Evolutionary conservation across 805 yeast species (phyloP).

Genomic region (Yamadazyma paraphyllophila): DNA sequence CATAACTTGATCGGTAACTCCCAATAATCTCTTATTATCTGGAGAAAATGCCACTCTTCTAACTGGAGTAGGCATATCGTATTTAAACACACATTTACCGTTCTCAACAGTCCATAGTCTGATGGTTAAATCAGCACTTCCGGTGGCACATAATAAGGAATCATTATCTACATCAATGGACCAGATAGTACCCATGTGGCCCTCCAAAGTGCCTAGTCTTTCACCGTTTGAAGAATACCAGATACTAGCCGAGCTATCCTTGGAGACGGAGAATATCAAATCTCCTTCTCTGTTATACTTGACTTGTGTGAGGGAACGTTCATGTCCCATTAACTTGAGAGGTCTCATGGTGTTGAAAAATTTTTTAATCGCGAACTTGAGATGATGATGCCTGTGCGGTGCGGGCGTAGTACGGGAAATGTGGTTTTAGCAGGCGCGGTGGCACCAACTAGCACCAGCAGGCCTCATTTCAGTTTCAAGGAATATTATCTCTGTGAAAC

Average conservation of each 20-base stretch:
- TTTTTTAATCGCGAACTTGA: slow-evolving; percentile 6
- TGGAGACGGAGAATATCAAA: slow-evolving; percentile 84
- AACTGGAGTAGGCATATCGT: slow-evolving; percentile 80
- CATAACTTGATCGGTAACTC: slow-evolving; percentile 90
- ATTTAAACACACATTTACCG: slow-evolving; percentile 72
- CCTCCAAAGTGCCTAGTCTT: slow-evolving; percentile 84
- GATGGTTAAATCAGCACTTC: slow-evolving; percentile 84
- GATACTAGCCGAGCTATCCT: slow-evolving; percentile 83
- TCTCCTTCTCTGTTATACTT: slow-evolving; percentile 96
- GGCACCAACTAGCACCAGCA: not conserved
- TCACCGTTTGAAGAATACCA: slow-evolving; percentile 98
- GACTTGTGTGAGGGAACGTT: slow-evolving; percentile 95
- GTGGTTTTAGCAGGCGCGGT: not conserved
- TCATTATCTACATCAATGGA: slow-evolving; percentile 80
- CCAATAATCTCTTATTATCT: slow-evolving; percentile 63
- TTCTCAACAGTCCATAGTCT: slow-evolving; percentile 81
- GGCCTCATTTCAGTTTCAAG: too few species aligned
- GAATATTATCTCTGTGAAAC: too few species aligned
- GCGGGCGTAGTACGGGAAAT: not conserved
- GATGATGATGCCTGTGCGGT: not conserved
- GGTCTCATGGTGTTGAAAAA: slow-evolving; percentile 39
- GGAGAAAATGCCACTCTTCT: slow-evolving; percentile 87
- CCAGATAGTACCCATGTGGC: slow-evolving; percentile 92
- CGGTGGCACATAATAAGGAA: slow-evolving; percentile 74
- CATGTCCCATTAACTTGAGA: slow-evolving; percentile 83